A percentile compares a stretch with the other conserved stretches of the same genome.
These are phyloP conservation scores for Thelonectria olida DNA, from an alignment of 2,329 filamentous ascomycete genomes.

Conservation along the genomic window DNA sequence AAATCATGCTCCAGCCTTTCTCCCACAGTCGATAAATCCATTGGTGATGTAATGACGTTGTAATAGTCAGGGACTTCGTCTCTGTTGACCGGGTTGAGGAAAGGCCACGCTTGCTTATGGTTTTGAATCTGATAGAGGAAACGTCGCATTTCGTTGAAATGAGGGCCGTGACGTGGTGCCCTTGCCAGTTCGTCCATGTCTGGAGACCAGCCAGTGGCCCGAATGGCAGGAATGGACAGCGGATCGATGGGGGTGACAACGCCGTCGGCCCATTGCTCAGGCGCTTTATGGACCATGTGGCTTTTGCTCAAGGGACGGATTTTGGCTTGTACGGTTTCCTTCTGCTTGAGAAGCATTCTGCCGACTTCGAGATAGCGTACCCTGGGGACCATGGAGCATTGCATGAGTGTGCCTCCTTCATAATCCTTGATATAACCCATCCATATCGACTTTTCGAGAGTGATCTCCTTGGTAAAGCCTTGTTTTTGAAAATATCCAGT, in stretches of 20 bases:
- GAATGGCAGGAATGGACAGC: slow-evolving; percentile 86
- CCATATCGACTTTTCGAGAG: slow-evolving; percentile 87
- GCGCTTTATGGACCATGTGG: slow-evolving; percentile 86
- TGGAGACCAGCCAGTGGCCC: slow-evolving; percentile 90
- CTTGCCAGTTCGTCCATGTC: slow-evolving; percentile 98
- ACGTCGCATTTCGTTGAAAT: slow-evolving; percentile 93
- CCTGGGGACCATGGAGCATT: slow-evolving; percentile 95
- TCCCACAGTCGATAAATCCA: slow-evolving; percentile 97
- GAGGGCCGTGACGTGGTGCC: slow-evolving; percentile 93
- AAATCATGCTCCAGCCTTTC: slow-evolving; percentile 92
- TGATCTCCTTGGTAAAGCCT: slow-evolving; percentile 98
- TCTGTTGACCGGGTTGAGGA: slow-evolving; percentile 90
- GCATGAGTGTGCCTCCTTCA: slow-evolving; percentile 98
- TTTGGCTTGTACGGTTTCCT: slow-evolving; percentile 93
- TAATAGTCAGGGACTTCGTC: slow-evolving; percentile 99
- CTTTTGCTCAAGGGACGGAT: slow-evolving; percentile 90
- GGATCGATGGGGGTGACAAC: slow-evolving; percentile 79
- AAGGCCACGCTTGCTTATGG: slow-evolving; percentile 92
- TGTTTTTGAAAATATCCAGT: slow-evolving; percentile 99
- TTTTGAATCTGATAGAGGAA: slow-evolving; percentile 96
- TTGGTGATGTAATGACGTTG: slow-evolving; percentile 96
- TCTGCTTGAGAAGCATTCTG: slow-evolving; percentile 96
- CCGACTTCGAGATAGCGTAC: slow-evolving; percentile 93
- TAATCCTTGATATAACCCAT: slow-evolving; percentile 99
- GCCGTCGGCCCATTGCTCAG: slow-evolving; percentile 84